Base-by-base conservation (phyloP, 257 asterid species). In the Scutellaria baicalensis region DNA sequence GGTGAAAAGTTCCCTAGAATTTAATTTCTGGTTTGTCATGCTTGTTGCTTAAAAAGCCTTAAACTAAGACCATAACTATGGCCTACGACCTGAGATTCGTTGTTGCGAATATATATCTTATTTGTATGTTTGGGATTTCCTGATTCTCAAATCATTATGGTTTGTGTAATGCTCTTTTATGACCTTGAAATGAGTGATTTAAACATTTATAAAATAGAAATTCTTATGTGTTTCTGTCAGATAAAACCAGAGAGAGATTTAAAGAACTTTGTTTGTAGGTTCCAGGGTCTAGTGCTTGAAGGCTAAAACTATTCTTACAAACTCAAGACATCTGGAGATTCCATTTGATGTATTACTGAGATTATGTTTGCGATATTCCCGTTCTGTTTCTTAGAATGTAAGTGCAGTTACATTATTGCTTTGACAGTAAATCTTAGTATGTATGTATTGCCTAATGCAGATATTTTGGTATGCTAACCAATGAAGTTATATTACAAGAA, bases 401-500 rank as follows among this genome's bases (percentile, higher is more conserved):
- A 16, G n/a, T 59, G 61, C 21, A 11, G n/a, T 44, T 27, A 44
- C 12, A n/a, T n/a, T n/a, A n/a, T 64, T 62, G 27, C 27, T 56
- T 50, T 49, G 57, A 60, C 45, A 17, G 56, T 18, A 48, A 36
- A 68, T 51, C 67, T 40, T 42, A 51, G 35, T 54, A 9, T 14
- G 39, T 39, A 17, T 44, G 21, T 8, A 59, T 17, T 35, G 42
- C 59, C n/a, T 38, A 47, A 18, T 9, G 75, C 40, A 60, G 55
- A 35, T 17, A 9, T 59, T 35, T 39, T 75, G 54, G 58, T 64
- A 40, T 64, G 64, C 63, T 47, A 61, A 38, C 68, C 42, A 64
- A 71, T 39, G 20, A 61, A 66, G 55, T 57, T 69, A 64, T 39
- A 18, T 45, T 62, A 52, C 38, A 56, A 48, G 12, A 61, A 43